These are phyloP conservation scores for Ogataea nakhonphanomensis DNA, from an alignment of 805 yeast genomes.

Conservation along the genomic window DNA sequence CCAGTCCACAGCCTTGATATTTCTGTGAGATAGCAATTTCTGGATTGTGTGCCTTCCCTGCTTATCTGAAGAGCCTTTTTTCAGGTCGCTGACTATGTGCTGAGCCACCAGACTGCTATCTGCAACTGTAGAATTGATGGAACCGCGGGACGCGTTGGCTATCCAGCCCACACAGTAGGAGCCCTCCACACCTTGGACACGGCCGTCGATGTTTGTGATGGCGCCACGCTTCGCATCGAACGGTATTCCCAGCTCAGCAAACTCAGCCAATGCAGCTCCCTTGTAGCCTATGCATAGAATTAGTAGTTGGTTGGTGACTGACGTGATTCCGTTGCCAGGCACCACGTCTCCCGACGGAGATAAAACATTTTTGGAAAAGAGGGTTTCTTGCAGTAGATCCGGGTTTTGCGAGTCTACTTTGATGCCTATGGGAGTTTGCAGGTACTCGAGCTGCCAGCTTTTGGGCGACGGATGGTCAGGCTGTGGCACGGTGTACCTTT, in stretches of 20 bases:
- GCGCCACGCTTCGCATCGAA: slow-evolving; percentile 45
- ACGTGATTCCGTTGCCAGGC: slow-evolving; percentile 35
- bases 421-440: slow-evolving; percentile 59
- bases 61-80: slow-evolving; percentile 15
- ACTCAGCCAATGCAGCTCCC: slow-evolving; percentile 61
- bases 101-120: slow-evolving; percentile 77
- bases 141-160: slow-evolving; percentile 81
- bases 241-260: slow-evolving; percentile 45
- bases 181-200: slow-evolving; percentile 41
- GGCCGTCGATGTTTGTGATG: slow-evolving; percentile 45
- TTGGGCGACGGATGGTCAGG: slow-evolving; percentile 5
- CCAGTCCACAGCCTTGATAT: slow-evolving; percentile 49
- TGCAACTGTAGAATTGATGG: slow-evolving; percentile 86
- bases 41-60: slow-evolving; percentile 33
- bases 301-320: slow-evolving; percentile 56
- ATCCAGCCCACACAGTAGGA: slow-evolving; percentile 91
- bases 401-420: slow-evolving; percentile 37
- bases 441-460: slow-evolving; percentile 68
- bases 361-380: slow-evolving; percentile 47
- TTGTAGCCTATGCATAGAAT: slow-evolving; percentile 82
- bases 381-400: slow-evolving; percentile 40
- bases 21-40: slow-evolving; percentile 18
- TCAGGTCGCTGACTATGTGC: slow-evolving; percentile 51
- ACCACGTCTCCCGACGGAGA: slow-evolving; percentile 32
- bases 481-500: slow-evolving; percentile 39